Evolutionary conservation across 371 early-diverging fungal genomes (phyloP).

Genomic region (Apophysomyces ossiformis): DNA sequence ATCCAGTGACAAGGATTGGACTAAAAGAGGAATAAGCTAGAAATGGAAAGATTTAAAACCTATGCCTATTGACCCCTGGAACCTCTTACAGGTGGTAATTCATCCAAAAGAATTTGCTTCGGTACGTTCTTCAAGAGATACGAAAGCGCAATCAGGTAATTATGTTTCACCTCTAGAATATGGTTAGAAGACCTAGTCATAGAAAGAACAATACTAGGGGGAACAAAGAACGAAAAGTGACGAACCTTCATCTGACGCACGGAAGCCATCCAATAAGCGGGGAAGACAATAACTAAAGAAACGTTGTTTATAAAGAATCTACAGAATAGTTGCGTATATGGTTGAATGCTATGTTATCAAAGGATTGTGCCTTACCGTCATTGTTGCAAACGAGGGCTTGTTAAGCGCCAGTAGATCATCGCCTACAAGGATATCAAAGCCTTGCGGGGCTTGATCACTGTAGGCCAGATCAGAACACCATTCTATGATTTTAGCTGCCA

Average conservation of each 20-base stretch:
- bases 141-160: constrained; percentile 81
- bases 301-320: constrained; percentile 83
- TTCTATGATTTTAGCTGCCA: constrained; percentile 62
- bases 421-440: constrained; percentile 70
- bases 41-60: constrained; percentile 2
- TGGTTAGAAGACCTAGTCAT: neutral
- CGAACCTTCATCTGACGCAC: constrained; percentile 44
- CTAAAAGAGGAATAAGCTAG: constrained; percentile 77
- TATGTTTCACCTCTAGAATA: constrained; percentile 55
- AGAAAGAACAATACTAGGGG: neutral
- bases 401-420: constrained; percentile 73
- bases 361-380: constrained; percentile 51
- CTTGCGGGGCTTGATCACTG: constrained; percentile 64
- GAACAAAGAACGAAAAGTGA: neutral
- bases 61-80: neutral
- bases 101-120: constrained; percentile 78
- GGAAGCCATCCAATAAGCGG: constrained; percentile 68
- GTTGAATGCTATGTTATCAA: neutral
- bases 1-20: constrained; percentile 67
- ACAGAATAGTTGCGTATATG: constrained; percentile 10
- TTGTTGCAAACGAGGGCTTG: constrained; percentile 69
- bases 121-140: constrained; percentile 82
- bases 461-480: constrained; percentile 51
- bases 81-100: constrained; percentile 70
- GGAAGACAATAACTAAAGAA: constrained; percentile 81